Evolutionary conservation across 75 land plant species (phyloP).

Genomic region (Adiantum capillusveneris): DNA sequence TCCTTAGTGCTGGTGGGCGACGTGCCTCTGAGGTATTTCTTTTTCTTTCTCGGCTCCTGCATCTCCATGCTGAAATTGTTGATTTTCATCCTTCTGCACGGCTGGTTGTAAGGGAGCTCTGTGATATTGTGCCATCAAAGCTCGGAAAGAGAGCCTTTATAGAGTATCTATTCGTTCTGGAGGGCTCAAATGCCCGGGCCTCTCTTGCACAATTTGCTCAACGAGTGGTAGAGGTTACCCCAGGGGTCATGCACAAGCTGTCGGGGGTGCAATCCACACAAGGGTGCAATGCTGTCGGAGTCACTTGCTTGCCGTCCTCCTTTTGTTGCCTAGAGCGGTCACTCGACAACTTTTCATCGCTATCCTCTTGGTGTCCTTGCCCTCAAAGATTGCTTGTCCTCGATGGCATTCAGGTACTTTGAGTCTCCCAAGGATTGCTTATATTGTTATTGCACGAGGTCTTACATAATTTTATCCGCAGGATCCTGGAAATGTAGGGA

Average conservation of each 20-base stretch:
- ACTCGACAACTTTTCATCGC: slow-evolving; percentile 6
- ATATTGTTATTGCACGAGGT: too few species aligned
- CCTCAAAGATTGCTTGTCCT: slow-evolving; percentile 70
- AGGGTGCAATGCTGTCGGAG: slow-evolving; percentile 52
- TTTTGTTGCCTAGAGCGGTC: slow-evolving; percentile 33
- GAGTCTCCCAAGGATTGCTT: too few species aligned
- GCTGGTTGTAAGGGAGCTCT: slow-evolving; percentile 60
- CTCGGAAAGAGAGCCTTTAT: slow-evolving; percentile 6
- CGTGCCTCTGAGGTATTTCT: slow-evolving; percentile 57
- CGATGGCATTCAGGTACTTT: slow-evolving; percentile 87
- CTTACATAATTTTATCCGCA: too few species aligned
- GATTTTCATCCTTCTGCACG: not conserved
- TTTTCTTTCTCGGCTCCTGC: not conserved
- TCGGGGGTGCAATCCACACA: slow-evolving; percentile 73
- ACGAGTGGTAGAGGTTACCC: slow-evolving; percentile 52
- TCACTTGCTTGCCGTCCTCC: slow-evolving; percentile 57
- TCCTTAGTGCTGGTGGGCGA: slow-evolving; percentile 71
- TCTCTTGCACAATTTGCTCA: slow-evolving; percentile 23
- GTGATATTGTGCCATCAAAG: slow-evolving; percentile 23
- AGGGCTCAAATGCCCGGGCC: slow-evolving; percentile 33
- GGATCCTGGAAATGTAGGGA: slow-evolving; percentile 99
- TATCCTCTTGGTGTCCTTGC: slow-evolving; percentile 34
- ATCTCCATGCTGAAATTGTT: not conserved
- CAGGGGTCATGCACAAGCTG: slow-evolving; percentile 68
- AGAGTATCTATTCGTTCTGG: slow-evolving; percentile 56